Evolutionary conservation across 177 flowering plant species (phyloP), one percentile per base, ranked within the genome.

Genomic region (Vitis hybrid): DNA sequence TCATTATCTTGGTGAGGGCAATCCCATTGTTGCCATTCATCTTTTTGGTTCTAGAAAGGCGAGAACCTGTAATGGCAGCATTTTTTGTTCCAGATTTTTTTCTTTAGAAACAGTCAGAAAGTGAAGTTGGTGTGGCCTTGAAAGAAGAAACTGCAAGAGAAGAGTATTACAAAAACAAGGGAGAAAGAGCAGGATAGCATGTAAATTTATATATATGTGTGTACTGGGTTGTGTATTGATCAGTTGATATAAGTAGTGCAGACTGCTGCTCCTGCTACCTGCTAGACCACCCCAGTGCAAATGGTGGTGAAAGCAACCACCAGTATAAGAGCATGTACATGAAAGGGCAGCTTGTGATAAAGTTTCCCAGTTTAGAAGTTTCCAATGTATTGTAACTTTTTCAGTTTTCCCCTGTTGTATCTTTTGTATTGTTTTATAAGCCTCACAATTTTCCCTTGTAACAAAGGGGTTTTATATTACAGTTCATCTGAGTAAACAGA

Each of bases 121-220:
- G 56, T 26, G 56, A 56, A 56, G 60, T 51, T 73, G 34, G 63
- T 12, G 11, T 60, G 68, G 54, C 62, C 66, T 67, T 18, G 30
- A 55, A 23, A 71, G 60, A 34, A 60, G 65, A 48, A 49, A 51
- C 26, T 49, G 26, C 55, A 19, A 51, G 17, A 58, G 54, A 54
- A 13, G 12, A 11, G 57, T 50, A 13, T 49, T 23, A 7, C 5
- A 13, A 39, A 48, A 67, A 26, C 55, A 17, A 34, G 15, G 62
- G 65, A 32, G 11, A 17, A 67, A 39, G 67, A 63, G 62, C 58
- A 65, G 63, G 69, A 30, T 61, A 66, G 59, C 67, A 11, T 76
- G 80, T 79, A 79, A 73, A 23, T 23, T 23, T 23, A 23, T 23
- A 23, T 23, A 23, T 23, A 79, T 76, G 70, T 63, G 17, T 65